A percentile compares a stretch with the other conserved stretches of the same genome.
Conservation (phyloP, 768 basidiomycete species). For the Lactifluus pinguis region DNA sequence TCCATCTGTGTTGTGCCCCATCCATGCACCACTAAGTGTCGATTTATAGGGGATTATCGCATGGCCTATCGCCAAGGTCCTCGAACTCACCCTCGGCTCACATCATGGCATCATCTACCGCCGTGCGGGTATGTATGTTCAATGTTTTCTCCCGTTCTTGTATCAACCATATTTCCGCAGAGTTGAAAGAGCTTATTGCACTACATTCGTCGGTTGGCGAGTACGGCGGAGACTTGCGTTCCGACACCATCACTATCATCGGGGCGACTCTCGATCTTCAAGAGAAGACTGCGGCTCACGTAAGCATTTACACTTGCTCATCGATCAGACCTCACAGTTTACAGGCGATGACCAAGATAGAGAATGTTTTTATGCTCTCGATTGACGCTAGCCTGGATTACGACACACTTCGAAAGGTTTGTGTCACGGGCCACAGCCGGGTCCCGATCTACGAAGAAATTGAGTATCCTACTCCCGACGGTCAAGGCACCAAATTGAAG, state of each 20-base stretch:
- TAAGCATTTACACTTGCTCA: not conserved
- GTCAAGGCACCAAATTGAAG: constrained; percentile 47
- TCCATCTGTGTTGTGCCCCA: not conserved
- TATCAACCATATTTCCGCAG: not conserved
- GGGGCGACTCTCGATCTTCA: constrained; percentile 85
- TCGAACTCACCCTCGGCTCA: constrained; percentile 67
- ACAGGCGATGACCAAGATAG: constrained; percentile 74
- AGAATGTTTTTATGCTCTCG: constrained; percentile 78
- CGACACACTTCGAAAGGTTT: constrained; percentile 41
- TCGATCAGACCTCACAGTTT: not conserved
- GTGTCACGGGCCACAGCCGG: constrained; percentile 20
- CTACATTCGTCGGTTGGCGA: constrained; percentile 69
- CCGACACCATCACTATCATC: constrained; percentile 83
- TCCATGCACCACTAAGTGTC: not conserved
- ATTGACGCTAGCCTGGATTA: constrained; percentile 80
- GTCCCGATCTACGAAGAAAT: constrained; percentile 21
- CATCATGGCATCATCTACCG: constrained; percentile 92
- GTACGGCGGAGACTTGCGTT: constrained; percentile 78
- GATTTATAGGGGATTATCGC: constrained; percentile 52
- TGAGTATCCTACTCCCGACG: constrained; percentile 15
- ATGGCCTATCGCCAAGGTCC: constrained; percentile 80
- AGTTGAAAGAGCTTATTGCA: constrained; percentile 85
- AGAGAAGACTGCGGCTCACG: constrained; percentile 67
- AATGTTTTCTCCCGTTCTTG: not conserved
- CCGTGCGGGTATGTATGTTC: constrained; percentile 34